Conservation (phyloP, 805 yeast species). For the Naumovozyma dairenensis region DNA sequence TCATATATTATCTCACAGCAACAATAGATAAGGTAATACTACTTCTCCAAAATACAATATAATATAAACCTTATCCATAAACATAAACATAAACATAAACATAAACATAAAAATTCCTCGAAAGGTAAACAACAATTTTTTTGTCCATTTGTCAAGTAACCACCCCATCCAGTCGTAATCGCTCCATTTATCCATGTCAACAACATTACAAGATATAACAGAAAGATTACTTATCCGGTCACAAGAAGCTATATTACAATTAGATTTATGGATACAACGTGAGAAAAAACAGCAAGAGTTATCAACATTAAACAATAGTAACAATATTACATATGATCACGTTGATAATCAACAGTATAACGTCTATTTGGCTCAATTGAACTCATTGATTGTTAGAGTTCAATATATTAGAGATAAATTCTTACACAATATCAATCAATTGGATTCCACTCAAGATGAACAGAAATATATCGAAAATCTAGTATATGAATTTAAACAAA, state of each 20-base stretch:
- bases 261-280: slow-evolving; percentile 23
- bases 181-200: no score
- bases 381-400: slow-evolving; percentile 19
- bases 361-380: slow-evolving; percentile 22
- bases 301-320: background rate
- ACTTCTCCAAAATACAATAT: no score
- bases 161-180: no score
- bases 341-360: slow-evolving; percentile 6
- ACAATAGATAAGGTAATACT: no score
- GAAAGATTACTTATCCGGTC: slow-evolving; percentile 21
- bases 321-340: slow-evolving; percentile 1
- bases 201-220: slow-evolving; percentile 16
- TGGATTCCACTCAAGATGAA: slow-evolving; percentile 1
- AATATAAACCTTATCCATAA: no score
- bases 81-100: no score
- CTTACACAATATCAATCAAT: slow-evolving; percentile 2
- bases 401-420: slow-evolving; percentile 16
- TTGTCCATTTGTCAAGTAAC: no score
- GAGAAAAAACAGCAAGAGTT: slow-evolving; percentile 9
- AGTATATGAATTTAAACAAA: slow-evolving; percentile 21
- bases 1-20: no score
- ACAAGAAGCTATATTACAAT: slow-evolving; percentile 23
- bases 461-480: slow-evolving; percentile 16
- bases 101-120: no score
- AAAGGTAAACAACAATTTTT: no score